These are phyloP conservation scores for Solanum bulbocastanum DNA, from an alignment of 257 asterid genomes.

Conservation along the genomic window DNA sequence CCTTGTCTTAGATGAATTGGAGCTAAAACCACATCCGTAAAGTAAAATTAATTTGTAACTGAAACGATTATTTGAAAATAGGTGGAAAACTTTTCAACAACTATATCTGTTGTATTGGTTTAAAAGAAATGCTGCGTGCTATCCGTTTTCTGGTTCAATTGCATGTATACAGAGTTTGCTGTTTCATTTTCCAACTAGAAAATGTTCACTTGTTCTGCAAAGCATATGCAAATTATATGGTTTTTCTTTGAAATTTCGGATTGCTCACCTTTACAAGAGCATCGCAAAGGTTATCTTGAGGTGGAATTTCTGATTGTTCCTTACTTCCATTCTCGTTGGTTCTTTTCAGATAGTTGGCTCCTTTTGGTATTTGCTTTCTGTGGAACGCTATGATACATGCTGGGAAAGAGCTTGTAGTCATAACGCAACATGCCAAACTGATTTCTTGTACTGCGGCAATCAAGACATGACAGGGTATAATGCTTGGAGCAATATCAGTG, in stretches of 20 bases:
- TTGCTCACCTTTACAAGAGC: background rate
- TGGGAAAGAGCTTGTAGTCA: slow-evolving; percentile 66
- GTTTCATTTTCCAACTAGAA: background rate
- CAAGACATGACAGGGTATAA: slow-evolving; percentile 27
- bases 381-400: slow-evolving; percentile 81
- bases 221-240: background rate
- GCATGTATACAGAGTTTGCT: background rate
- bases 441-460: slow-evolving; percentile 54
- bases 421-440: slow-evolving; percentile 22
- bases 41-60: background rate
- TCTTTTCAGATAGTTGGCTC: slow-evolving; percentile 72
- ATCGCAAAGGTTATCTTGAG: background rate
- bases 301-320: background rate
- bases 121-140: background rate
- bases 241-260: background rate
- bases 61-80: background rate
- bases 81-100: background rate
- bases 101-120: background rate
- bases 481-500: slow-evolving; percentile 49
- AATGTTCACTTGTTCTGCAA: background rate
- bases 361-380: slow-evolving; percentile 84
- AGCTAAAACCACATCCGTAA: background rate
- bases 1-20: background rate
- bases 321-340: background rate
- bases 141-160: background rate